phyloP scores from a whole-genome alignment of 2,329 filamentous ascomycete genomes.

The Zarea fungicola region DNA sequence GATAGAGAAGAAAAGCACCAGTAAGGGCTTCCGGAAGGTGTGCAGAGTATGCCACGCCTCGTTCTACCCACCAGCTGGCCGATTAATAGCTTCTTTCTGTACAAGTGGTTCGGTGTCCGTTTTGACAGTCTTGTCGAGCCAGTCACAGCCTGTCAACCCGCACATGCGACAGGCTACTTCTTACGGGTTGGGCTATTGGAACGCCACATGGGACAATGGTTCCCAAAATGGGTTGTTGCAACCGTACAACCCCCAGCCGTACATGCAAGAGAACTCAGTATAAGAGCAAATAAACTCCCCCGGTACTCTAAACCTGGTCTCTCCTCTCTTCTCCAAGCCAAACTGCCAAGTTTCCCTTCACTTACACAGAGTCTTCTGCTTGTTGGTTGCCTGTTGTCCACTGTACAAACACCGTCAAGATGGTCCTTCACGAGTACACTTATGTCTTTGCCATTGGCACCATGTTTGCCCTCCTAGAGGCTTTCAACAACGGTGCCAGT shows the following conservation, averaged over 20 bases:
- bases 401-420: conserved; percentile 31
- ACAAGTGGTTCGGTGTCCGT: conserved; percentile 2
- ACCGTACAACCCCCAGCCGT: not conserved
- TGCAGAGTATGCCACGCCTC: not conserved
- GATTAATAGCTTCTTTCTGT: not conserved
- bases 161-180: conserved; percentile 10
- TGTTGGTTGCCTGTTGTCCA: not conserved
- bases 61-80: not conserved
- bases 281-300: conserved; percentile 1
- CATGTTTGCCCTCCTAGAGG: conserved; percentile 69
- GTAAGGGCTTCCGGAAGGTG: too few species aligned
- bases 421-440: conserved; percentile 57
- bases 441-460: conserved; percentile 74
- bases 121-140: not conserved
- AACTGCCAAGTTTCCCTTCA: not conserved
- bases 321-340: not conserved
- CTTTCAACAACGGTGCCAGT: conserved; percentile 77
- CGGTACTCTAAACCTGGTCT: not conserved
- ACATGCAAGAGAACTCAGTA: not conserved
- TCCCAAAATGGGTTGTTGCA: not conserved
- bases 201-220: conserved; percentile 7
- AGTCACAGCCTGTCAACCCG: conserved; percentile 1
- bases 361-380: not conserved
- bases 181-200: conserved; percentile 9
- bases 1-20: too few species aligned